These are phyloP conservation scores for Apiospora malaysiana DNA, from an alignment of 2,329 filamentous ascomycete genomes.

Conservation along the genomic window DNA sequence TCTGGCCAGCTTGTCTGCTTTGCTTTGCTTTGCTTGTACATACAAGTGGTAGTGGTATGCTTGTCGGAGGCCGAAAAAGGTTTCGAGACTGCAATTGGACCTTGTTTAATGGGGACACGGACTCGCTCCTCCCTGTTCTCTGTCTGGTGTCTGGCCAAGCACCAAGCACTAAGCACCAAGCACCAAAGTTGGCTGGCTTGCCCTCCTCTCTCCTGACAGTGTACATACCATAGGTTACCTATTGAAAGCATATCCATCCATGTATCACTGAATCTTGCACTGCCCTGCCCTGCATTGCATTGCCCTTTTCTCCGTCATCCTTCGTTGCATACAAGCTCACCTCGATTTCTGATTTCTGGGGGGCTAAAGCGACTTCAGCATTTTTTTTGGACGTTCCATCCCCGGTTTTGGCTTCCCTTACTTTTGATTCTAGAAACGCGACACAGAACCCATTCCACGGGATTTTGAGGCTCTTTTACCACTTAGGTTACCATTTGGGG, in stretches of 20 bases:
- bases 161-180: background rate
- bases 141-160: background rate
- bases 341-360: background rate
- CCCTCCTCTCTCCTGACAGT: background rate
- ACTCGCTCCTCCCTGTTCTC: constrained; percentile 1
- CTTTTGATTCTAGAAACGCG: constrained; percentile 9
- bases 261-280: constrained; percentile 13
- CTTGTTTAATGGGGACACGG: constrained; percentile 9
- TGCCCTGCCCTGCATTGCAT: constrained; percentile 1
- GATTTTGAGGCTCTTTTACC: constrained; percentile 17
- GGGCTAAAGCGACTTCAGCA: background rate
- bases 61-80: background rate
- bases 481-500: constrained; percentile 2
- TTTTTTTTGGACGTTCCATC: constrained; percentile 19
- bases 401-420: constrained; percentile 6
- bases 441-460: constrained; percentile 18
- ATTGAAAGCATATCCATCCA: background rate
- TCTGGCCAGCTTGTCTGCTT: background rate
- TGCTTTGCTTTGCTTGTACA: too few species aligned
- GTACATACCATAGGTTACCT: background rate
- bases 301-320: constrained; percentile 6
- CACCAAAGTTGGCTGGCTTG: background rate
- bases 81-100: background rate
- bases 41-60: too few species aligned
- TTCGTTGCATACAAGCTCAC: constrained; percentile 4